Evolutionary conservation across 2,329 filamentous ascomycete species (phyloP), one percentile per base, ranked within the genome.

Genomic region (Aspergillus ibericus): DNA sequence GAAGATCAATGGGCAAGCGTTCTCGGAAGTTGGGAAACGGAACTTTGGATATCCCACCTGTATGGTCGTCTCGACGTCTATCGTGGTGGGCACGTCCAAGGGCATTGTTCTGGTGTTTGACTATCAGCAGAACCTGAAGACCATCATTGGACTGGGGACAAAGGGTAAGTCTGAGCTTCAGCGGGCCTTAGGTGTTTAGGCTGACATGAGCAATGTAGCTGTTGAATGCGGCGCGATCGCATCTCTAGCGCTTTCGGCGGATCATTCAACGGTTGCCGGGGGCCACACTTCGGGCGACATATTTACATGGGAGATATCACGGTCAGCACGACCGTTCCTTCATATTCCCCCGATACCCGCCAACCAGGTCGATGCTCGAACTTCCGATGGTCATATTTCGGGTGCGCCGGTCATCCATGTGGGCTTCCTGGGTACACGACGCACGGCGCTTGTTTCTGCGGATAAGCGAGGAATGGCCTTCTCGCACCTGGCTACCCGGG

Each of bases 401-500:
- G 89, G 89, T 60, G 86, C 88, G 32, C 84, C 91, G 3, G 86
- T 99, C 46, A 86, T 95, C 6, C 93, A 99, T 74, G 77, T 99
- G n/a, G 95, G 93, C 0, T 99, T 99, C 71, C 81, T 99, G 5
- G 95, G 93, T 7, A 97, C 91, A 3, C 85, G 96, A 59, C 93
- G 95, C 68, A 99, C 95, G 13, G 95, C 96, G 3, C 81, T 99
- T 5, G 93, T 98, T 10, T 99, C 95, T 4, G 95, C 95, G 2
- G 93, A 99, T 75, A 91, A 96, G 68, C 86, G 86, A 50, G 95
- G 96, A 18, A 99, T 99, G 96, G 93, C 95, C 0, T 99, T 99
- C 74, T 97, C 95, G 3, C 96, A 99, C 75, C 83, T 99, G 9
- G 96, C 95, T 9, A 96, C 92, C 9, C 84, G 96, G 67, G 96